phyloP scores from a whole-genome alignment of 1,284 basidiomycete genomes.

The Microbotryomycetes sp. region DNA sequence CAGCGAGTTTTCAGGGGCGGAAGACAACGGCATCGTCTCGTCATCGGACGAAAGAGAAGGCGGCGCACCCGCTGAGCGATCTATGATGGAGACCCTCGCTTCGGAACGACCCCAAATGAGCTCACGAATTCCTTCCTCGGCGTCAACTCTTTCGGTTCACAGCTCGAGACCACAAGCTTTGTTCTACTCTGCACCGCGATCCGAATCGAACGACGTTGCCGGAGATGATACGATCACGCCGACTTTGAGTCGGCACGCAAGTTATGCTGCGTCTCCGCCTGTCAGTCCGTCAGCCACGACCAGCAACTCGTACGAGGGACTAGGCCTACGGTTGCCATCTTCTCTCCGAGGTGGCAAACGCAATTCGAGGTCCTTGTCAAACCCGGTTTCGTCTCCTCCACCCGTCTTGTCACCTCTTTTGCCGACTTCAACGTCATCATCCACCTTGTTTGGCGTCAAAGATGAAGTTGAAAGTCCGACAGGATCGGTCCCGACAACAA shows the following conservation, averaged over 20 bases:
- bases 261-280: not conserved
- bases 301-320: slow-evolving; percentile 3
- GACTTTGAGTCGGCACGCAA: not conserved
- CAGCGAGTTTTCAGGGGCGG: not conserved
- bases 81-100: too few species aligned
- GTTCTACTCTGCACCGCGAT: not conserved
- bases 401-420: not conserved
- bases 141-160: too few species aligned
- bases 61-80: too few species aligned
- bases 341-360: not conserved
- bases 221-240: not conserved
- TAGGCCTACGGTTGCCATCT: slow-evolving; percentile 17
- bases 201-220: not conserved
- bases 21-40: not conserved
- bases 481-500: not conserved
- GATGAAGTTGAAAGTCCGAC: not conserved
- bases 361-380: not conserved
- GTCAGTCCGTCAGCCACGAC: not conserved
- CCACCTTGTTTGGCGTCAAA: not conserved
- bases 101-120: too few species aligned
- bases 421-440: not conserved
- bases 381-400: not conserved
- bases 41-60: not conserved
- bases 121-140: too few species aligned
- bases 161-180: too few species aligned